Percentiles rank a stretch among this genome's conserved stretches.
phyloP scores from a whole-genome alignment of 768 basidiomycete genomes.

The Leccinum boreale region DNA sequence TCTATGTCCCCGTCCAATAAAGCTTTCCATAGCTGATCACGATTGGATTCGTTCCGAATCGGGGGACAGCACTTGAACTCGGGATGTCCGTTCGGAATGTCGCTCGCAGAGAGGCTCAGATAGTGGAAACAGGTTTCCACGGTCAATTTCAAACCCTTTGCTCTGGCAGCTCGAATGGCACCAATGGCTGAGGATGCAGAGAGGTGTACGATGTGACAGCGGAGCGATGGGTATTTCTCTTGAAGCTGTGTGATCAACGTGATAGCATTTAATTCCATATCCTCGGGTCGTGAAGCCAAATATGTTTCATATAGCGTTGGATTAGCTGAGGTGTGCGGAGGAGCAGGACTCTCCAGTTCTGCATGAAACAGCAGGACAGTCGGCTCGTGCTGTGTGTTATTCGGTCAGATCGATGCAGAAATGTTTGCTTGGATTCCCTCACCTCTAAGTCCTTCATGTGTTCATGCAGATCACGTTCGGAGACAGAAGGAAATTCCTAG shows the following conservation, averaged over 20 bases:
- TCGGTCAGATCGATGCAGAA: conserved; percentile 8
- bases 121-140: conserved; percentile 99
- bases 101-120: conserved; percentile 68
- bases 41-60: conserved; percentile 71
- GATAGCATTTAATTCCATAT: conserved; percentile 81
- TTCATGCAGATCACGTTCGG: conserved; percentile 57
- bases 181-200: conserved; percentile 84
- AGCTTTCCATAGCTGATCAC: conserved; percentile 77
- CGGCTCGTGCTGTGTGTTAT: conserved; percentile 54
- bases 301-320: conserved; percentile 73
- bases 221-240: conserved; percentile 57
- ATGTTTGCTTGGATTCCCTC: conserved; percentile 1
- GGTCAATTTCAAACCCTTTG: conserved; percentile 65
- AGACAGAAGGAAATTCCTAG: conserved; percentile 91
- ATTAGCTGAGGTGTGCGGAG: conserved; percentile 32
- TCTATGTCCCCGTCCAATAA: conserved; percentile 82
- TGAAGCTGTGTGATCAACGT: conserved; percentile 68
- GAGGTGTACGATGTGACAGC: conserved; percentile 94
- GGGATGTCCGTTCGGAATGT: conserved; percentile 71
- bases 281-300: conserved; percentile 77
- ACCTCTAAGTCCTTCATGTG: conserved; percentile 81
- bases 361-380: conserved; percentile 90
- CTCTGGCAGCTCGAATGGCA: conserved; percentile 64
- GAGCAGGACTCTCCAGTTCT: conserved; percentile 57
- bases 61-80: conserved; percentile 98